Evolutionary conservation across 805 yeast species (phyloP), one percentile per base, ranked within the genome.

Genomic region (Lipomyces lipofer): DNA sequence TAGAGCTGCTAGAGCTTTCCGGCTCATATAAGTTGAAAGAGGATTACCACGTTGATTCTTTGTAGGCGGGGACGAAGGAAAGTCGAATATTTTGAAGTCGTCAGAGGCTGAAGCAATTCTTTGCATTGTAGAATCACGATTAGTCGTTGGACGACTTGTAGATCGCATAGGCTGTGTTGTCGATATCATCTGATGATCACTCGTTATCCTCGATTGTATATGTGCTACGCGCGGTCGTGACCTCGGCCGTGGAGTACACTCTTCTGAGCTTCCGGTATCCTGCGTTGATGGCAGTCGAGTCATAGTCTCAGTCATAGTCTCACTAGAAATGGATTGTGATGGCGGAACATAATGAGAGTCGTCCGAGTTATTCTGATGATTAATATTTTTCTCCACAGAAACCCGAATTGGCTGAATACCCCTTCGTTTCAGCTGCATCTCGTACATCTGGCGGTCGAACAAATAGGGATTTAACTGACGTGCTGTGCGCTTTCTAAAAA

Each of bases 391-490:
- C 24, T 58, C 60, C n/a, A 25, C 17, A 9, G 55, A 36, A 13
- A 54, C 51, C 10, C 61, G 29, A 15, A 63, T 56, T 5, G 65
- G 65, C 28, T 51, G 52, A 15, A 63, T 54, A 7, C 65, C 65
- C 1, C 61, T 45, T n/a, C 52, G 36, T 21, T 49, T 46, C 35
- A 64, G 33, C 38, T 51, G 54, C 24, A 44, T 42, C 46, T 63
- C 66, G 35, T 63, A 63, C 27, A 62, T 36, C 25, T 38, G 50
- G 25, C 63, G 53, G 25, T 63, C 66, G 27, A 58, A 54, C 22
- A 29, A 48, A 38, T 63, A 63, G 5, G 66, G 66, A 38, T 59
- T 58, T 12, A 63, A 32, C 36, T 63, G 66, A n/a, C 40, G 48
- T 4, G 62, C 66, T 12, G 66, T 63, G 10, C 66, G 56, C 22